A percentile compares a stretch with the other conserved stretches of the same genome.
Conservation (phyloP, 1,284 basidiomycete species). For the Cryptococcus sp. region DNA sequence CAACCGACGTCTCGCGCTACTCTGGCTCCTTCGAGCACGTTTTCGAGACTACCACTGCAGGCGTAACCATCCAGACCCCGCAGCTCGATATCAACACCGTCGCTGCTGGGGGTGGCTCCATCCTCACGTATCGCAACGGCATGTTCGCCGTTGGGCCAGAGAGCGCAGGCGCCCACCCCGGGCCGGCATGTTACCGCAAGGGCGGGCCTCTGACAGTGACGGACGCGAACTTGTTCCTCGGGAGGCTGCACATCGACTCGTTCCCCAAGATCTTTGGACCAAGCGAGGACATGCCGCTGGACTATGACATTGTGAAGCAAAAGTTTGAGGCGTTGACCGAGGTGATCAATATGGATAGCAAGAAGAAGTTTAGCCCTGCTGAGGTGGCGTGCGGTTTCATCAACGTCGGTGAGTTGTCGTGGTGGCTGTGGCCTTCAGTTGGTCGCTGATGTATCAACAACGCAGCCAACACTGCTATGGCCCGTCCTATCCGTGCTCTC, state of each 20-base stretch:
- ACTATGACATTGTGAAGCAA: conserved; percentile 43
- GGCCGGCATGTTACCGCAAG: conserved; percentile 18
- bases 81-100: conserved; percentile 46
- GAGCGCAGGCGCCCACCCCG: conserved; percentile 36
- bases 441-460: too few relatives aligned
- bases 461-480: conserved; percentile 43
- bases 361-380: conserved; percentile 23
- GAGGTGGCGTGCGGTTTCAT: conserved; percentile 43
- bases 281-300: conserved; percentile 54
- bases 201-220: conserved; percentile 48
- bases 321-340: conserved; percentile 50
- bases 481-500: conserved; percentile 56
- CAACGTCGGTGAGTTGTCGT: conserved; percentile 16
- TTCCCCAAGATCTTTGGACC: conserved; percentile 64
- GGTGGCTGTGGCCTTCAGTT: too few relatives aligned
- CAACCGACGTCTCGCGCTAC: conserved; percentile 64
- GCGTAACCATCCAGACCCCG: conserved; percentile 48
- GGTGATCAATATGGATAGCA: conserved; percentile 49
- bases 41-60: conserved; percentile 72
- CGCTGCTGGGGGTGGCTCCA: conserved; percentile 49
- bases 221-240: conserved; percentile 51
- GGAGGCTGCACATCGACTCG: conserved; percentile 41
- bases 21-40: conserved; percentile 39
- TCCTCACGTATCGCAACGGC: conserved; percentile 48
- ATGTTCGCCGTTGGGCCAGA: conserved; percentile 38